These are phyloP conservation scores for Volutella citrinella DNA, from an alignment of 2,329 filamentous ascomycete species.

Conservation along the genomic window DNA sequence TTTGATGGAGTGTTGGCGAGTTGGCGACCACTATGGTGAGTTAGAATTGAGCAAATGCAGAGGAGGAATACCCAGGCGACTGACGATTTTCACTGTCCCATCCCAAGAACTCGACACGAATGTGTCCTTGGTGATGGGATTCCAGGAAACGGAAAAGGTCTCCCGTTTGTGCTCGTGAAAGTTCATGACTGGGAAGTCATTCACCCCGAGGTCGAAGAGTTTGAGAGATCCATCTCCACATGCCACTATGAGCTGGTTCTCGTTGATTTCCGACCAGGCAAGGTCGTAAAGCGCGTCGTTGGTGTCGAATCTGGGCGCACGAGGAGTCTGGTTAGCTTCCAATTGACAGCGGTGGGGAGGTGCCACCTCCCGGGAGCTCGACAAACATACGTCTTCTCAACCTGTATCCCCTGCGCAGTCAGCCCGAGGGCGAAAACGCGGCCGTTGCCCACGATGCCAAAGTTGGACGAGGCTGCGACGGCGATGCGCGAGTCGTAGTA, in stretches of 20 bases:
- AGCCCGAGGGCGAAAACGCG: constrained; percentile 81
- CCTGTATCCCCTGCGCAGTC: constrained; percentile 77
- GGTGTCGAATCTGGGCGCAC: constrained; percentile 73
- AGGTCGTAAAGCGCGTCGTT: constrained; percentile 96
- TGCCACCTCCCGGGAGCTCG: too few species aligned
- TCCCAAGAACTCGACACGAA: constrained; percentile 96
- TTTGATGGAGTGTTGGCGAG: constrained; percentile 67
- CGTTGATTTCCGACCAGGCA: constrained; percentile 93
- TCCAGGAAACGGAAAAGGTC: constrained; percentile 91
- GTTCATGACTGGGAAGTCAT: constrained; percentile 83
- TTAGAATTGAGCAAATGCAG: constrained; percentile 1
- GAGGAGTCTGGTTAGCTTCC: too few species aligned
- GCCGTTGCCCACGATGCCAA: constrained; percentile 94
- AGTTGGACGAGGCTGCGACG: constrained; percentile 89
- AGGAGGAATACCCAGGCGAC: constrained; percentile 19
- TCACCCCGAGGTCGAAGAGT: constrained; percentile 80
- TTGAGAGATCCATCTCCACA: constrained; percentile 94
- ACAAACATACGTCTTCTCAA: constrained; percentile 73
- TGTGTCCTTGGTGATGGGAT: constrained; percentile 82
- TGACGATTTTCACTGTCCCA: constrained; percentile 83
- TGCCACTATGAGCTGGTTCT: constrained; percentile 86
- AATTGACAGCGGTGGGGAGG: too few species aligned
- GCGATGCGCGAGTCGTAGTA: constrained; percentile 96
- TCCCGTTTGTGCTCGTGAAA: constrained; percentile 94
- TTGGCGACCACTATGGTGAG: constrained; percentile 71